phyloP scores from a whole-genome alignment of 139 green algal genomes.

The Parachlorella kessleri region DNA sequence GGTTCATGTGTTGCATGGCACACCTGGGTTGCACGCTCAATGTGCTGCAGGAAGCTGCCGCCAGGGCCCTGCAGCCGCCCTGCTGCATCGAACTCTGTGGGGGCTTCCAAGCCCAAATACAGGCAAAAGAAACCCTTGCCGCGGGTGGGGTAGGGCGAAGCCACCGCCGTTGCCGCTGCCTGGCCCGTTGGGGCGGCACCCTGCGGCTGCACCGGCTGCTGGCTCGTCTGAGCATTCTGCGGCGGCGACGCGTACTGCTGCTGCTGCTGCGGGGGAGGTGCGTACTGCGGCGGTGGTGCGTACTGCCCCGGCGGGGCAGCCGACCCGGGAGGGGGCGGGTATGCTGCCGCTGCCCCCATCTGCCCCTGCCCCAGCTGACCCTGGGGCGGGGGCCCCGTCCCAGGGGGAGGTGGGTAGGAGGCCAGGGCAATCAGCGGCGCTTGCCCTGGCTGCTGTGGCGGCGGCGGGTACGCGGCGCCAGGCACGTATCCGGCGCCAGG shows the following conservation, averaged over 20 bases:
- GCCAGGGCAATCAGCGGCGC: background rate
- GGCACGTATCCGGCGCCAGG: background rate
- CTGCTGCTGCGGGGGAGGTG: background rate
- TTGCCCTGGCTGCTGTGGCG: background rate
- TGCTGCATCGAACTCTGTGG: background rate
- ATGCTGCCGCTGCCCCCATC: no score
- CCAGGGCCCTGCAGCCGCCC: slow-evolving; percentile 5
- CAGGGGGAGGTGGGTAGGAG: no score
- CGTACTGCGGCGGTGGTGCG: background rate
- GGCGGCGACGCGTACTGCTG: background rate
- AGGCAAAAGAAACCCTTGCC: slow-evolving; percentile 13
- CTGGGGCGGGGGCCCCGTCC: background rate
- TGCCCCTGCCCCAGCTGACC: background rate
- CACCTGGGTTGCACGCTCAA: background rate
- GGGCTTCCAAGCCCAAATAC: slow-evolving; percentile 2
- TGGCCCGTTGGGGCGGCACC: background rate
- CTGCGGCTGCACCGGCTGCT: background rate
- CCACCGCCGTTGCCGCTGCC: background rate
- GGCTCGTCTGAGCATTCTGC: background rate
- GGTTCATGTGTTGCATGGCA: no score
- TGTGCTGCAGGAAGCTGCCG: slow-evolving; percentile 26
- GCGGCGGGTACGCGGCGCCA: background rate
- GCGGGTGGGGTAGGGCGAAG: background rate
- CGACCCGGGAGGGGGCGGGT: no score
- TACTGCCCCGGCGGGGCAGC: background rate